phyloP scores from a whole-genome alignment of 169 alveolate species.

The Toxoplasma gondii region DNA sequence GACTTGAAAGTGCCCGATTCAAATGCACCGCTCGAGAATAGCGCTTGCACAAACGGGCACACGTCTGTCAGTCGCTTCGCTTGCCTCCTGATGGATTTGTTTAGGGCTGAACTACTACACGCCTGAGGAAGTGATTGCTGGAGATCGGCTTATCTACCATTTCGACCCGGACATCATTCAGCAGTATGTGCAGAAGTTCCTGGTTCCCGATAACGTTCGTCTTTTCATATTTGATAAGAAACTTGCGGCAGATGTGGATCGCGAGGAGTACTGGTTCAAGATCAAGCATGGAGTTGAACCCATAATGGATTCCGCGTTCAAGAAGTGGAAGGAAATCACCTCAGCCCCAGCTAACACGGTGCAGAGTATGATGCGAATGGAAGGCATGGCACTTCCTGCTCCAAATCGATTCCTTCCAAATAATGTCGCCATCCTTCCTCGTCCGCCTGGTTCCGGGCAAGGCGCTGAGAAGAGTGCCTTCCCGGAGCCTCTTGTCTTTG shows the following conservation, averaged over 20 bases:
- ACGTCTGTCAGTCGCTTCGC: neutral
- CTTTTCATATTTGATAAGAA: conserved; percentile 33
- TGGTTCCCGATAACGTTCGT: conserved; percentile 16
- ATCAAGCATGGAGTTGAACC: neutral
- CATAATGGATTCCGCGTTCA: neutral
- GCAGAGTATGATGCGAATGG: neutral
- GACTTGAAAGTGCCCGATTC: too few relatives aligned
- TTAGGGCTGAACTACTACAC: conserved; percentile 52
- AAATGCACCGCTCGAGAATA: too few relatives aligned
- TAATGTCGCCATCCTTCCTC: neutral
- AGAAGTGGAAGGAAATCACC: conserved; percentile 1
- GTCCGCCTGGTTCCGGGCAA: neutral
- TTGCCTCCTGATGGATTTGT: neutral
- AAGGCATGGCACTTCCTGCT: neutral
- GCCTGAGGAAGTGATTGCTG: conserved; percentile 50
- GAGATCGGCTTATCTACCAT: neutral
- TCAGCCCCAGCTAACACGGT: neutral
- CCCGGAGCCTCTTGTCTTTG: neutral
- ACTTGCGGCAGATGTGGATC: neutral
- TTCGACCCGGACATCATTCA: neutral
- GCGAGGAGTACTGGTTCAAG: conserved; percentile 25
- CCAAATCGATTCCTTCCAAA: neutral
- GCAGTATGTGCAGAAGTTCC: neutral
- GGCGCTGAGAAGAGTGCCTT: neutral
- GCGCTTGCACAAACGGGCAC: too few relatives aligned